Conservation (phyloP, 257 asterid genomes). For the Fraxinus cuspidata region DNA sequence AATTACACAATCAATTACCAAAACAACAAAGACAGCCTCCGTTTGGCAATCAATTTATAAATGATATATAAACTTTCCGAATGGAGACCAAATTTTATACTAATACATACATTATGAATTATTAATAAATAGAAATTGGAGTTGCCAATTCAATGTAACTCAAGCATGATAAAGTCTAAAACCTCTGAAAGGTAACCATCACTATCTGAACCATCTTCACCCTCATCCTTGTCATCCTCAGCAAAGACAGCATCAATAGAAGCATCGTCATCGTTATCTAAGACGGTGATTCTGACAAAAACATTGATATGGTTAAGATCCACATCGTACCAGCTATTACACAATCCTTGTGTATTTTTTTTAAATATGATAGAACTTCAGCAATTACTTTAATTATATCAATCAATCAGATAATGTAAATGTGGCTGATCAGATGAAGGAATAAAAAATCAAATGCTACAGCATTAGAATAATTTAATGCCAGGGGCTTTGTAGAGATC, state of each 20-base stretch:
- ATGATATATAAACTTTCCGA: too few species aligned
- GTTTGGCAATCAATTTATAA: too few species aligned
- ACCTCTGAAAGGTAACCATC: conserved; percentile 99
- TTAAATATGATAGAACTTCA: conserved; percentile 9
- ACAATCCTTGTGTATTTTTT: background rate
- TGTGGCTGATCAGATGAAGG: background rate
- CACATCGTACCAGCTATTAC: background rate
- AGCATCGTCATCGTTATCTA: conserved; percentile 42
- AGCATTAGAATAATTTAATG: background rate
- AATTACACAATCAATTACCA: conserved; percentile 35
- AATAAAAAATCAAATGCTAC: background rate
- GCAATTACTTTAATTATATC: background rate
- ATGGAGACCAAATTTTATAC: background rate
- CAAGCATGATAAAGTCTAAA: conserved; percentile 30
- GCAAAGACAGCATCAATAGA: conserved; percentile 63
- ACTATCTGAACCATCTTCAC: conserved; percentile 72
- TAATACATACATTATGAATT: background rate
- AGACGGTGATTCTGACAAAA: conserved; percentile 44
- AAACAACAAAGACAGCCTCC: background rate
- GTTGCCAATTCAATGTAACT: background rate
- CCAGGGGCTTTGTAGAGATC: background rate
- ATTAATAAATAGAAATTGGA: background rate
- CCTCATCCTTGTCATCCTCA: conserved; percentile 50
- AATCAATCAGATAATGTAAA: background rate
- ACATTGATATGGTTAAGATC: conserved; percentile 15